Base-by-base conservation (phyloP, 768 basidiomycete species). In the Trametes punicea region DNA sequence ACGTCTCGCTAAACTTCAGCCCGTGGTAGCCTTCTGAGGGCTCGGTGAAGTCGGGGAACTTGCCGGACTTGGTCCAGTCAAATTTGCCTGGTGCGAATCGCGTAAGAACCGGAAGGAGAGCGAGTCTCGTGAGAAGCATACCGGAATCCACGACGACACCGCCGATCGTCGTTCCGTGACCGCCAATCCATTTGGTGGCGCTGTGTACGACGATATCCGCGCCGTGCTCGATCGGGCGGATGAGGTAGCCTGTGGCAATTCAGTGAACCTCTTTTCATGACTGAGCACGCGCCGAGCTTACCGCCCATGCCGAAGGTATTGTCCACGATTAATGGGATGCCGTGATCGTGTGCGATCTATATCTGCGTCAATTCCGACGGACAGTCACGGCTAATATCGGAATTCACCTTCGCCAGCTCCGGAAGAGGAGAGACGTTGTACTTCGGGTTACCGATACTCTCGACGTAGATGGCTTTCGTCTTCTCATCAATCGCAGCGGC, bases 161-260 rank as follows among this genome's bases (percentile, higher is more conserved):
- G 4, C 77, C 88, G 44, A 93, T 88, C 21, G 86, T 87, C 0
- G 84, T 90, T 27, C 90, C 89, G 57, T 90, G 88, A 0, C 87
- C 85, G 11, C 86, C 84, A 30, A 91, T 90, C 90, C 90, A 93
- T 64, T 93, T 91, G 1, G 90, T 90, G 0, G 87, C 87, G 46
- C 84, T 87, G 67, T 90, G 84, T 16, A 90, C 84, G 55, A 91
- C 74, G 55, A 92, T 88, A 60, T 93, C 88, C 0, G 90, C 89
- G 13, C 90, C 90, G 62, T 81, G 77, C 21, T 83, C 77, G 57
- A 91, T 82, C 1, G 90, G 90, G 1, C 78, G 75, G 55, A 85
- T 74, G 51, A 91, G 76, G 63, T 88, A 92, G 3, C 73, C 68
- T 67, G 51, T 11, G 7, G n/a, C n/a, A 16, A 18, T 36, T 48